These are phyloP conservation scores for Xylaria longipes DNA, from an alignment of 495 filamentous ascomycete species.

Conservation along the genomic window DNA sequence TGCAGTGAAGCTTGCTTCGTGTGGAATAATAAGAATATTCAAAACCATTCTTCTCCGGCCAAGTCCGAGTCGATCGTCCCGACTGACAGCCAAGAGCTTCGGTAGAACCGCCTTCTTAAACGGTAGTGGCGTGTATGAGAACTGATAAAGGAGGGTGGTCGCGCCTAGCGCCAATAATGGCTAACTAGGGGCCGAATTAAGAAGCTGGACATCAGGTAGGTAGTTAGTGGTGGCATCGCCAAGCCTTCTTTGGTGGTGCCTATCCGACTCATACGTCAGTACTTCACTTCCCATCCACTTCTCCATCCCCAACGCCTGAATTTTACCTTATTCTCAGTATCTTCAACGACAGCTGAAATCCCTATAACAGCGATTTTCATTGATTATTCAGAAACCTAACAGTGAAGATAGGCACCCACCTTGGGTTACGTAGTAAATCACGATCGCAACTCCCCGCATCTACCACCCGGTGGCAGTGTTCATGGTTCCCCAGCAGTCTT, in stretches of 20 bases:
- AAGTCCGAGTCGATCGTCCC: not conserved
- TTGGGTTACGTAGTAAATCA: not conserved
- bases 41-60: not conserved
- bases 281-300: not conserved
- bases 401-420: not conserved
- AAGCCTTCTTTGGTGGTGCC: conserved; percentile 22
- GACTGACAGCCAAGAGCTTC: conserved; percentile 1
- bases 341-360: not conserved
- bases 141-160: not conserved
- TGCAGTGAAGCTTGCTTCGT: not conserved
- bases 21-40: not conserved
- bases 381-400: not conserved
- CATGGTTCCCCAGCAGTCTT: conserved; percentile 21
- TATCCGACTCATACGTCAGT: conserved; percentile 13
- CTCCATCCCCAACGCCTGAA: not conserved
- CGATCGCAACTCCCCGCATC: conserved; percentile 12
- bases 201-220: conserved; percentile 11
- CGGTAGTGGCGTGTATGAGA: conserved; percentile 11
- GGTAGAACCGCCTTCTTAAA: conserved; percentile 16
- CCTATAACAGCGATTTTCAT: not conserved
- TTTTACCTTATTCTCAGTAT: not conserved
- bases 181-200: conserved; percentile 11
- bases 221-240: conserved; percentile 21
- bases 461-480: not conserved
- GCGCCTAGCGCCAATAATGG: conserved; percentile 6